These are phyloP conservation scores for Sclerotiophoma versabilis DNA, from an alignment of 2,329 filamentous ascomycete species.

Conservation along the genomic window DNA sequence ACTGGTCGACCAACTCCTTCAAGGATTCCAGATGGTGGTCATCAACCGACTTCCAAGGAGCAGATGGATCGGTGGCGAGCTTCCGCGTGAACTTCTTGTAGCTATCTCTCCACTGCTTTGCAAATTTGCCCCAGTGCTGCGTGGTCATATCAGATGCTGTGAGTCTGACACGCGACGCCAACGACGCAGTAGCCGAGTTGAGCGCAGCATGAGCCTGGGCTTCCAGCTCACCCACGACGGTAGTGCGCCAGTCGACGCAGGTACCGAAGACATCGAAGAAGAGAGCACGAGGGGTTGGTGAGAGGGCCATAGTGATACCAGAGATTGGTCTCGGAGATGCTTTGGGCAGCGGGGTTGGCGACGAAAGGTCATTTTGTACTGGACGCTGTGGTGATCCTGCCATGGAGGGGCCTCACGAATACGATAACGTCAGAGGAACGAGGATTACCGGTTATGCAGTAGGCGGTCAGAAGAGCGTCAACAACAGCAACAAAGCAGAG, in stretches of 20 bases:
- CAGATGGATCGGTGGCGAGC: conserved; percentile 56
- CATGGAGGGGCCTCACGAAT: conserved; percentile 19
- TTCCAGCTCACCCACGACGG: conserved; percentile 67
- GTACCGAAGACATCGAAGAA: conserved; percentile 83
- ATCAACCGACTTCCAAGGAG: conserved; percentile 73
- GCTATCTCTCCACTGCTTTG: conserved; percentile 72
- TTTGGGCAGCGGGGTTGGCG: conserved; percentile 17
- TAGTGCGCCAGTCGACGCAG: conserved; percentile 77
- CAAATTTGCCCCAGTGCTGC: conserved; percentile 69
- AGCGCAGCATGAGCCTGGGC: conserved; percentile 58
- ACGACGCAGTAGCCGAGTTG: conserved; percentile 53
- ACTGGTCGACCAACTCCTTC: conserved; percentile 62
- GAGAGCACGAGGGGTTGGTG: conserved; percentile 61
- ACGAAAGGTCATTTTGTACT: conserved; percentile 23
- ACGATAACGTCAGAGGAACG: conserved; percentile 21
- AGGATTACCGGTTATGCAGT: conserved; percentile 15
- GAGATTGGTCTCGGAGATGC: conserved; percentile 13
- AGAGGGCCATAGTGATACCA: conserved; percentile 33
- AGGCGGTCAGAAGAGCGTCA: conserved; percentile 15
- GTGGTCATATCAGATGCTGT: conserved; percentile 60
- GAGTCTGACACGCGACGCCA: conserved; percentile 57
- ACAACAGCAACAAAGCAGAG: not conserved
- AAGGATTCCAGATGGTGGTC: conserved; percentile 73
- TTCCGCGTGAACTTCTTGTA: conserved; percentile 68
- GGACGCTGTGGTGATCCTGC: conserved; percentile 16